Percentiles rank a stretch among this genome's conserved stretches.
These are phyloP conservation scores for Arthroderma sp. DNA, from an alignment of 2,329 filamentous ascomycete species.

Conservation along the genomic window DNA sequence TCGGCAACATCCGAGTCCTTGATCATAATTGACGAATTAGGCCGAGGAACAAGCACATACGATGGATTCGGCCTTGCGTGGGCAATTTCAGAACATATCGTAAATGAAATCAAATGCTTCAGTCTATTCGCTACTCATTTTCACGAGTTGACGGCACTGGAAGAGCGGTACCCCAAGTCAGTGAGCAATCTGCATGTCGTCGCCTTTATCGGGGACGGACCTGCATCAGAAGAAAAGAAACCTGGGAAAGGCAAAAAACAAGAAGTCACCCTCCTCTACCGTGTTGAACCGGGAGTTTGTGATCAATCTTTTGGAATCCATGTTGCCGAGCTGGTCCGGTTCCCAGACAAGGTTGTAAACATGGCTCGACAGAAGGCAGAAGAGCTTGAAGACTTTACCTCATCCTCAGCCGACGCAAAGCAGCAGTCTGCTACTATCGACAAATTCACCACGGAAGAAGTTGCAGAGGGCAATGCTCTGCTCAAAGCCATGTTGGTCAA, in stretches of 20 bases:
- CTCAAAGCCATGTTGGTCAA: slow-evolving; percentile 70
- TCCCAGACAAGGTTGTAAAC: slow-evolving; percentile 91
- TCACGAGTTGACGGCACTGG: slow-evolving; percentile 87
- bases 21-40: slow-evolving; percentile 97
- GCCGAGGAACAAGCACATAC: slow-evolving; percentile 92
- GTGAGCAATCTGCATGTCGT: slow-evolving; percentile 93
- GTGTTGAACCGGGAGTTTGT: slow-evolving; percentile 88
- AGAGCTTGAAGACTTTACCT: slow-evolving; percentile 81
- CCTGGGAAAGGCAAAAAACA: slow-evolving; percentile 43
- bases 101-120: slow-evolving; percentile 88
- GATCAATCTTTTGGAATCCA: slow-evolving; percentile 98
- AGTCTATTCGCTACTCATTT: slow-evolving; percentile 97
- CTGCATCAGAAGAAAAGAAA: slow-evolving; percentile 39
- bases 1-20: slow-evolving; percentile 88
- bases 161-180: slow-evolving; percentile 65
- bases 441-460: slow-evolving; percentile 64
- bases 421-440: slow-evolving; percentile 26
- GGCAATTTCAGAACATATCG: slow-evolving; percentile 96
- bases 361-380: slow-evolving; percentile 99
- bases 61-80: slow-evolving; percentile 98
- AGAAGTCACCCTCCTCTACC: slow-evolving; percentile 92
- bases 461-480: slow-evolving; percentile 74
- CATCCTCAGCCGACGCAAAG: slow-evolving; percentile 29
- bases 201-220: slow-evolving; percentile 62
- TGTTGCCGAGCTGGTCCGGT: slow-evolving; percentile 90